A percentile compares a stretch with the other conserved stretches of the same genome.
These are phyloP conservation scores for Lentinus brumalis DNA, from an alignment of 768 basidiomycete species.

Conservation along the genomic window DNA sequence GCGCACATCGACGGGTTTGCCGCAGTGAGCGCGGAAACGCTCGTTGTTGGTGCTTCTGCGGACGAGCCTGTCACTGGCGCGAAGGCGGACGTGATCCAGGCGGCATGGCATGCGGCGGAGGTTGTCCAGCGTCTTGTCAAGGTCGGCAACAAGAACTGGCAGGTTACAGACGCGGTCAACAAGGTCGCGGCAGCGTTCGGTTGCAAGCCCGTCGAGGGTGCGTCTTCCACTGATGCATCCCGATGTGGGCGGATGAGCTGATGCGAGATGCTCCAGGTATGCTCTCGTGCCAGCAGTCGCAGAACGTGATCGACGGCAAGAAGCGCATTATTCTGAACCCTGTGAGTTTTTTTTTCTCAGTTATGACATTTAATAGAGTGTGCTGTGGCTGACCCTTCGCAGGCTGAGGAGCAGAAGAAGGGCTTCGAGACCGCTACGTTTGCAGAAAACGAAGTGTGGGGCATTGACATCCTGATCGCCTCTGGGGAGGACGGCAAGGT, in stretches of 20 bases:
- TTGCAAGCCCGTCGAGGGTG: slow-evolving; percentile 95
- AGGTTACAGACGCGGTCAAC: slow-evolving; percentile 83
- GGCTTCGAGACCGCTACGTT: slow-evolving; percentile 87
- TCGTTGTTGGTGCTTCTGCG: slow-evolving; percentile 81
- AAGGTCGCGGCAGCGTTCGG: slow-evolving; percentile 72
- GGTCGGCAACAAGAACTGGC: slow-evolving; percentile 94
- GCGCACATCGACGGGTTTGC: slow-evolving; percentile 99
- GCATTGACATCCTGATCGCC: slow-evolving; percentile 88
- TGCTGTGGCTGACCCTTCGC: background rate
- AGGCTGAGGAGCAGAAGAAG: slow-evolving; percentile 73
- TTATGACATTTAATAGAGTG: background rate
- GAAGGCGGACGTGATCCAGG: slow-evolving; percentile 89
- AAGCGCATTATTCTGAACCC: slow-evolving; percentile 94
- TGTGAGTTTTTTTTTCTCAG: slow-evolving; percentile 9
- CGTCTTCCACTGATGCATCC: slow-evolving; percentile 18
- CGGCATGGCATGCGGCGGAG: slow-evolving; percentile 93
- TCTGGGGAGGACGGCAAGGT: slow-evolving; percentile 93
- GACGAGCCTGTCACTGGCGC: slow-evolving; percentile 79
- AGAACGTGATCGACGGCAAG: slow-evolving; percentile 94
- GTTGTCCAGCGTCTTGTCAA: slow-evolving; percentile 89
- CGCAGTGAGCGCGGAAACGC: slow-evolving; percentile 89
- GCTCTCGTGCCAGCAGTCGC: slow-evolving; percentile 93
- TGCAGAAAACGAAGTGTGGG: slow-evolving; percentile 93
- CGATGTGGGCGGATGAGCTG: background rate
- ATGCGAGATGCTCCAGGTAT: slow-evolving; percentile 55